A percentile compares a stretch with the other conserved stretches of the same genome.
Conservation (phyloP, 208 protist species). For the Trichomonas gallinae region DNA sequence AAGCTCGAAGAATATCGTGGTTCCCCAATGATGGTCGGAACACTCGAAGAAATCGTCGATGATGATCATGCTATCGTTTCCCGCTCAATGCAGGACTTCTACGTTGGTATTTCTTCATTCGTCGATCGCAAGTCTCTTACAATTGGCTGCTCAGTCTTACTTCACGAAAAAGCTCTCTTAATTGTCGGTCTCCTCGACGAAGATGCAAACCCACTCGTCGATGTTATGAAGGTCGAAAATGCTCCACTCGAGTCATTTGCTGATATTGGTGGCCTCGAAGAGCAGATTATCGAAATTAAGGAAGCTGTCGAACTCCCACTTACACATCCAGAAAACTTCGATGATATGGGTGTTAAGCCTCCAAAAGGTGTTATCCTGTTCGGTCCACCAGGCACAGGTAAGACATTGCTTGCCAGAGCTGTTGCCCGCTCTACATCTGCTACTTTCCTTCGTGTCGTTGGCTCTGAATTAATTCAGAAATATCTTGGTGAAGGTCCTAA, state of each 20-base stretch:
- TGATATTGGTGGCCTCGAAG: slow-evolving; percentile 23
- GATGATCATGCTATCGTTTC: slow-evolving; percentile 97
- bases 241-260: slow-evolving; percentile 89
- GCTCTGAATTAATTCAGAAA: slow-evolving; percentile 82
- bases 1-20: slow-evolving; percentile 93
- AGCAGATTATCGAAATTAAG: not conserved
- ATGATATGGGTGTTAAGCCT: slow-evolving; percentile 90
- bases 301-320: slow-evolving; percentile 98
- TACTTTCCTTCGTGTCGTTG: slow-evolving; percentile 68
- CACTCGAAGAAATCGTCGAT: slow-evolving; percentile 98
- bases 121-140: slow-evolving; percentile 85
- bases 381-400: slow-evolving; percentile 87
- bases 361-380: slow-evolving; percentile 91
- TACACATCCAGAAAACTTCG: slow-evolving; percentile 88
- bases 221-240: slow-evolving; percentile 98
- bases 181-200: slow-evolving; percentile 93
- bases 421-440: slow-evolving; percentile 77
- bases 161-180: slow-evolving; percentile 46
- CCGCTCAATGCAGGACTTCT: slow-evolving; percentile 78
- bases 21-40: slow-evolving; percentile 86
- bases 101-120: slow-evolving; percentile 94
- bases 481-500: slow-evolving; percentile 97
- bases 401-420: slow-evolving; percentile 84
- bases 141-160: not conserved
- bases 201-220: slow-evolving; percentile 93